phyloP scores from a whole-genome alignment of 208 protist species.

The Angomonas ambiguus region DNA sequence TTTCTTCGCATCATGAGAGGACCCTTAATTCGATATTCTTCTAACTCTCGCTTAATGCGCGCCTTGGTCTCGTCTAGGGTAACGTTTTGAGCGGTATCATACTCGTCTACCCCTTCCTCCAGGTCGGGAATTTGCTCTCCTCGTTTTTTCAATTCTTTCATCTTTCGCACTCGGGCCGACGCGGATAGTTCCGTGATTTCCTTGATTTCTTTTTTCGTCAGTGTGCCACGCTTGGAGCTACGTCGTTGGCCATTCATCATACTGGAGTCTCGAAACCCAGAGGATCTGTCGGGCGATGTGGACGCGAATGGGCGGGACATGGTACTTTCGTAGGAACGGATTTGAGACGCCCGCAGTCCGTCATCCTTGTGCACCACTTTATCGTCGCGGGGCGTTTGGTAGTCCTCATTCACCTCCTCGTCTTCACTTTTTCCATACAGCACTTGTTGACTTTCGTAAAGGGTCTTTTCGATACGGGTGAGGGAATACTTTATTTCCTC shows the following conservation, averaged over 20 bases:
- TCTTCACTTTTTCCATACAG: constrained; percentile 39
- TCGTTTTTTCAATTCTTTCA: constrained; percentile 19
- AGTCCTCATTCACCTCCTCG: not conserved
- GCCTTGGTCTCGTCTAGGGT: constrained; percentile 39
- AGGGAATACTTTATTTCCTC: constrained; percentile 46
- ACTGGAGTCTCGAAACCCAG: not conserved
- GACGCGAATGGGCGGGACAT: not conserved
- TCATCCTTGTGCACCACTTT: not conserved
- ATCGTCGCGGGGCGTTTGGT: not conserved
- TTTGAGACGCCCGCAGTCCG: not conserved
- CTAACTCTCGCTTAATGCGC: constrained; percentile 62
- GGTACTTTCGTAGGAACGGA: not conserved
- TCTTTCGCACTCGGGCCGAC: constrained; percentile 19
- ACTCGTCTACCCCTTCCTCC: constrained; percentile 41
- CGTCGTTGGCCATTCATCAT: not conserved
- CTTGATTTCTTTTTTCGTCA: not conserved
- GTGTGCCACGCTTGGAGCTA: not conserved
- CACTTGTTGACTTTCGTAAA: constrained; percentile 42
- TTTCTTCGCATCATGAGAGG: constrained; percentile 25
- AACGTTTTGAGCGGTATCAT: constrained; percentile 36
- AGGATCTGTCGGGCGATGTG: not conserved
- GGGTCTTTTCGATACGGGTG: constrained; percentile 45
- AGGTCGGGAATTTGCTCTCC: constrained; percentile 21
- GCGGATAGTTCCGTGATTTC: not conserved
- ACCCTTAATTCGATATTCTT: constrained; percentile 52